Evolutionary conservation across 2,329 filamentous ascomycete genomes (phyloP).

Genomic region (Penicillium sp.): DNA sequence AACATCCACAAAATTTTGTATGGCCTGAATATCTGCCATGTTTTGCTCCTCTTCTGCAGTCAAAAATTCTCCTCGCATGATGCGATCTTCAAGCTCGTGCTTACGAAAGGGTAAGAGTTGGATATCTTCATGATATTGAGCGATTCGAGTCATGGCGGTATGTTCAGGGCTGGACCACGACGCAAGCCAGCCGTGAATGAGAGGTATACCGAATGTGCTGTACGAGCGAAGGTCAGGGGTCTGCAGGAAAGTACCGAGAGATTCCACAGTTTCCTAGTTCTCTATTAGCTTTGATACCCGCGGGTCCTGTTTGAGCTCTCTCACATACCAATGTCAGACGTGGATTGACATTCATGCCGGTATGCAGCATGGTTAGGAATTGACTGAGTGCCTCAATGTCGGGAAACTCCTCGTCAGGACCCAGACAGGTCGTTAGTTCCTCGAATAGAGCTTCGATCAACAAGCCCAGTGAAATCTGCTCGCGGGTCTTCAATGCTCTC

Average conservation of each 20-base stretch:
- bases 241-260: conserved; percentile 77
- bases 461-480: conserved; percentile 84
- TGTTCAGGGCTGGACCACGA: conserved; percentile 65
- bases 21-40: conserved; percentile 79
- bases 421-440: conserved; percentile 79
- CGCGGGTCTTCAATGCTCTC: conserved; percentile 74
- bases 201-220: conserved; percentile 79
- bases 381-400: conserved; percentile 86
- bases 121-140: conserved; percentile 85
- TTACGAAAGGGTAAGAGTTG: conserved; percentile 87
- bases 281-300: background rate
- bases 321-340: conserved; percentile 66
- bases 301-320: background rate
- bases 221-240: conserved; percentile 91
- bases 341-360: conserved; percentile 98
- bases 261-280: conserved; percentile 33
- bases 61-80: conserved; percentile 63
- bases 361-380: conserved; percentile 86
- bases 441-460: conserved; percentile 90
- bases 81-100: conserved; percentile 82
- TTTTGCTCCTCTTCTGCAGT: conserved; percentile 73
- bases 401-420: conserved; percentile 70
- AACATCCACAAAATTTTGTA: conserved; percentile 75
- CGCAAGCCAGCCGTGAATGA: conserved; percentile 93
- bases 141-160: conserved; percentile 70